A percentile compares a stretch with the other conserved stretches of the same genome.
phyloP scores from a whole-genome alignment of 495 filamentous ascomycete genomes.

The Amniculicola lignicola region DNA sequence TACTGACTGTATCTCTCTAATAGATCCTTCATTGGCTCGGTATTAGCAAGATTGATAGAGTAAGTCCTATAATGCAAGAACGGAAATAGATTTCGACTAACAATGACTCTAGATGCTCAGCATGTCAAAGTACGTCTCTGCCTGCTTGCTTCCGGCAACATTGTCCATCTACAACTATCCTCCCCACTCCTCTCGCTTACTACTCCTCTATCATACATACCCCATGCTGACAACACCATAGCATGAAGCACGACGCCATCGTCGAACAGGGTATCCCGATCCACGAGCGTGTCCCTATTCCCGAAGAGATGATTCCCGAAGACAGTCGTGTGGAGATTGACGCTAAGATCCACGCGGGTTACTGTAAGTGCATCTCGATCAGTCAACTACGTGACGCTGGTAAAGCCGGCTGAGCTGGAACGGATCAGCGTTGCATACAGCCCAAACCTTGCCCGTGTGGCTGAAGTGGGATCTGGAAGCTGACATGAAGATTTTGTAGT shows the following conservation, averaged over 20 bases:
- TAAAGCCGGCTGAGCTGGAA: too few relatives aligned
- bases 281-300: slow-evolving; percentile 86
- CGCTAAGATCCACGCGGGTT: slow-evolving; percentile 96
- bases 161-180: not conserved
- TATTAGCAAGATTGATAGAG: slow-evolving; percentile 95
- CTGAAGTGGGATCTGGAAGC: too few relatives aligned
- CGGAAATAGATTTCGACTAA: too few relatives aligned
- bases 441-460: too few relatives aligned
- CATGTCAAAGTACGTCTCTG: slow-evolving; percentile 83
- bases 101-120: too few relatives aligned
- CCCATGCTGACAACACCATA: slow-evolving; percentile 37
- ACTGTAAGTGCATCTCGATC: slow-evolving; percentile 48
- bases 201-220: not conserved
- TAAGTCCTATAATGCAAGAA: too few relatives aligned
- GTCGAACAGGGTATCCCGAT: slow-evolving; percentile 95
- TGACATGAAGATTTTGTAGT: slow-evolving; percentile 29
- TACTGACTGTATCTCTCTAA: slow-evolving; percentile 21
- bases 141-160: not conserved
- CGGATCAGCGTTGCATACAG: too few relatives aligned
- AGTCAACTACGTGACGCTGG: not conserved
- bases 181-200: not conserved
- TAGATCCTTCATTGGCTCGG: slow-evolving; percentile 93
- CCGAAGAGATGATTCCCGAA: slow-evolving; percentile 88
- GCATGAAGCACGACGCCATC: slow-evolving; percentile 99
- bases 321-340: slow-evolving; percentile 98